Evolutionary conservation across 1,139 yeast species (phyloP).

Genomic region (Debaryomyces udenii): DNA sequence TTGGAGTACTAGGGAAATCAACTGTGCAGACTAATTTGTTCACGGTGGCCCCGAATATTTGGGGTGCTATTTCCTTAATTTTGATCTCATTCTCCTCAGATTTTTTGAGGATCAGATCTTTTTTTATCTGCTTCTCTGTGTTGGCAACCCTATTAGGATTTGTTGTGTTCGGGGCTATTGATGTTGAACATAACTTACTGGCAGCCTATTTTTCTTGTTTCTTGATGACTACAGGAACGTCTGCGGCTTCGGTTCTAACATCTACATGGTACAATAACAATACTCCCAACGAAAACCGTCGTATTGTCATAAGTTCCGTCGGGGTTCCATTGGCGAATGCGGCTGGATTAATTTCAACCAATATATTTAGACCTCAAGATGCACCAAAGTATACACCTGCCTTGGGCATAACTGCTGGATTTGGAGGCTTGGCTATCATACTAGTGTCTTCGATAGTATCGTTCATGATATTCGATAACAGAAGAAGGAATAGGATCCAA

Average conservation of each 20-base stretch:
- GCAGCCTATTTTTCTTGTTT: conserved; percentile 44
- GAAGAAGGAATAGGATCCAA: conserved; percentile 41
- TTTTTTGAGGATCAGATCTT: conserved; percentile 30
- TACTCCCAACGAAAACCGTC: conserved; percentile 45
- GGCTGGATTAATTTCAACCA: conserved; percentile 37
- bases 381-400: conserved; percentile 36
- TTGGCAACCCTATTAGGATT: conserved; percentile 44
- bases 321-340: conserved; percentile 37
- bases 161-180: conserved; percentile 48
- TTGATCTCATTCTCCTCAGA: conserved; percentile 29
- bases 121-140: conserved; percentile 41
- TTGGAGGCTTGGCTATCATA: conserved; percentile 34
- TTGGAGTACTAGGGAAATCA: conserved; percentile 30
- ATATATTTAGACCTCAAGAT: conserved; percentile 31
- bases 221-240: conserved; percentile 36
- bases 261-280: conserved; percentile 57
- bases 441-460: conserved; percentile 25
- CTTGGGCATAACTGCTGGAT: conserved; percentile 37
- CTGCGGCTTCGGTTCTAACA: conserved; percentile 43
- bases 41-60: conserved; percentile 35
- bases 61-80: conserved; percentile 32
- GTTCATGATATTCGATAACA: conserved; percentile 43
- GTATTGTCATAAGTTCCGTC: conserved; percentile 32
- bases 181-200: conserved; percentile 37
- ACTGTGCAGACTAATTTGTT: conserved; percentile 31